These are phyloP conservation scores for Aureobasidium sp. DNA, from an alignment of 2,329 filamentous ascomycete species.

Conservation along the genomic window DNA sequence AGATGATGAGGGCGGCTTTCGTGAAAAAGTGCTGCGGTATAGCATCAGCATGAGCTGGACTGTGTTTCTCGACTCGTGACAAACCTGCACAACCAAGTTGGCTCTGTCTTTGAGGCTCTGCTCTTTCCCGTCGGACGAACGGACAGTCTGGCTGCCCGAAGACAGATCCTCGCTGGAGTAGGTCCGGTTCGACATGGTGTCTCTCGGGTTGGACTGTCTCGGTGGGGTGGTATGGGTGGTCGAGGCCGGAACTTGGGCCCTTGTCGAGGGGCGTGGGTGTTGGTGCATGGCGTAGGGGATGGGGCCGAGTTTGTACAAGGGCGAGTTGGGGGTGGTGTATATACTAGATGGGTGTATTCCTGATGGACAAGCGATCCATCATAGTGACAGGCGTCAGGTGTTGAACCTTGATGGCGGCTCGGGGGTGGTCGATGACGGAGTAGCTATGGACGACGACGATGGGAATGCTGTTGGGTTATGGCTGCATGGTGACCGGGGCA, in stretches of 20 bases:
- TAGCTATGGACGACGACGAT: not conserved
- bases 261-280: conserved; percentile 67
- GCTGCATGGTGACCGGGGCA: conserved; percentile 1
- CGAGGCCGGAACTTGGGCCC: conserved; percentile 62
- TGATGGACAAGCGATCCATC: conserved; percentile 8
- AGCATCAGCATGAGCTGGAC: not conserved
- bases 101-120: conserved; percentile 58
- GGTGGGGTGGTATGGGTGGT: conserved; percentile 63
- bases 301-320: not conserved
- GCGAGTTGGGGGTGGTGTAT: not conserved
- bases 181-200: conserved; percentile 44
- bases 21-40: conserved; percentile 69
- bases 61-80: not conserved
- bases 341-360: not conserved
- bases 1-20: conserved; percentile 75
- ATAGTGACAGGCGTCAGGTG: conserved; percentile 11
- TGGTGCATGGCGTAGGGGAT: conserved; percentile 64
- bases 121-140: conserved; percentile 28
- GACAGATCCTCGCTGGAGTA: conserved; percentile 34
- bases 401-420: conserved; percentile 12
- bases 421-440: not conserved
- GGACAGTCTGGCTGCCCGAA: conserved; percentile 17
- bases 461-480: not conserved
- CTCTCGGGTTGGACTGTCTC: conserved; percentile 64
- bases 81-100: conserved; percentile 71